These are phyloP conservation scores for Pseudogymnoascus sp. DNA, from an alignment of 2,329 filamentous ascomycete species.

Conservation along the genomic window DNA sequence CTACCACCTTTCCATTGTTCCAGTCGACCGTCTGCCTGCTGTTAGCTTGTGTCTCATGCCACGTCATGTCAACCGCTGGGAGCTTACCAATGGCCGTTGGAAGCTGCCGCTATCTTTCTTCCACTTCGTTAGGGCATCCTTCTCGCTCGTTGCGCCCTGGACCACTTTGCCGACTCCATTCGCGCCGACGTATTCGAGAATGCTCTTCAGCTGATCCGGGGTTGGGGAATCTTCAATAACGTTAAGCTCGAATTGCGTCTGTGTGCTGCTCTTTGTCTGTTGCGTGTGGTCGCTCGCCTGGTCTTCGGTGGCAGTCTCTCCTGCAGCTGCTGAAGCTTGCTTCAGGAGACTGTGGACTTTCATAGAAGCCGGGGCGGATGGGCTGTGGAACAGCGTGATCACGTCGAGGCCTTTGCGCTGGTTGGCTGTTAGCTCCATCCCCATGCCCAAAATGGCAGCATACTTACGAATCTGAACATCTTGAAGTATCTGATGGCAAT, in stretches of 20 bases:
- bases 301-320: conserved; percentile 62
- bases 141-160: conserved; percentile 62
- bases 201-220: conserved; percentile 70
- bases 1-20: conserved; percentile 77
- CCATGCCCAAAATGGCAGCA: background rate
- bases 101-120: conserved; percentile 63
- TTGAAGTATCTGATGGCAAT: conserved; percentile 15
- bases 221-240: conserved; percentile 77
- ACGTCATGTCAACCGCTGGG: background rate
- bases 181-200: conserved; percentile 71
- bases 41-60: conserved; percentile 21
- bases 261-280: conserved; percentile 46
- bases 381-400: conserved; percentile 91
- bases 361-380: conserved; percentile 62
- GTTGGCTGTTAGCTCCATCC: conserved; percentile 2
- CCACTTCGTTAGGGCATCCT: conserved; percentile 73
- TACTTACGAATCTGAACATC: conserved; percentile 31
- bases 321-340: conserved; percentile 64
- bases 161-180: conserved; percentile 58
- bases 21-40: conserved; percentile 66
- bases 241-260: conserved; percentile 78
- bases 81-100: conserved; percentile 66
- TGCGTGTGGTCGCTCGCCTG: conserved; percentile 60
- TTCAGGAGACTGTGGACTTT: conserved; percentile 72
- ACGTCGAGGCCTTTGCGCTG: conserved; percentile 80